Percentiles rank a stretch among this genome's conserved stretches.
Conservation (phyloP, 495 filamentous ascomycete genomes). For the Annulohypoxylon moriforme region DNA sequence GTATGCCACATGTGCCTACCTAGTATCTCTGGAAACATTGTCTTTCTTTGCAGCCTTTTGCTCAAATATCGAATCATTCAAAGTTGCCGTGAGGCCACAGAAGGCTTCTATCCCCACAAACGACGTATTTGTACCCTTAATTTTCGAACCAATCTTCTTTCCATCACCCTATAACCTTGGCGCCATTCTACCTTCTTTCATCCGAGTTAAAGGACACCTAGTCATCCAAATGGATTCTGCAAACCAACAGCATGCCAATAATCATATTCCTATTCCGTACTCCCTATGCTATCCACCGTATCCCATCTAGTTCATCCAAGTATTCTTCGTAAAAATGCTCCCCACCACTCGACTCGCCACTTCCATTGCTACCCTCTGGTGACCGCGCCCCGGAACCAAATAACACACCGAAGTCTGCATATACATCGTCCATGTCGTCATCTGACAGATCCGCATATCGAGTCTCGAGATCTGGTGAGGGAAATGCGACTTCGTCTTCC, state of each 20-base stretch:
- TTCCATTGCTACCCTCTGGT: constrained; percentile 24
- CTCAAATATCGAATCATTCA: neutral
- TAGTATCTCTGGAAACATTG: neutral
- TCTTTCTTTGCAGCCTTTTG: constrained; percentile 2
- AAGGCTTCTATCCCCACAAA: constrained; percentile 18
- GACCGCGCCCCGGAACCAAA: constrained; percentile 50
- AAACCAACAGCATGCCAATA: neutral
- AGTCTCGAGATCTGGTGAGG: constrained; percentile 57
- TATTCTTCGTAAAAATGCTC: constrained; percentile 54
- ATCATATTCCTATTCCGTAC: neutral
- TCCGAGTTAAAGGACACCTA: constrained; percentile 9
- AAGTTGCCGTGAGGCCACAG: constrained; percentile 32
- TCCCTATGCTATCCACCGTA: constrained; percentile 46
- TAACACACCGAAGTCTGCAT: constrained; percentile 61
- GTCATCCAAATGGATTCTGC: neutral
- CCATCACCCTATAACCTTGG: neutral
- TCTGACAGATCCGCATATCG: constrained; percentile 56
- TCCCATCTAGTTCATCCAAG: constrained; percentile 61
- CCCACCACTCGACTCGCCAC: constrained; percentile 16
- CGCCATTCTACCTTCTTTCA: constrained; percentile 7
- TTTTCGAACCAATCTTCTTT: constrained; percentile 5
- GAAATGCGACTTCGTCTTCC: constrained; percentile 52
- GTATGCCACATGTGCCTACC: neutral
- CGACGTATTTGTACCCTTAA: constrained; percentile 10
- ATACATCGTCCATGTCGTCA: constrained; percentile 56